Evolutionary conservation across 1,284 basidiomycete genomes (phyloP).

Genomic region (Cutaneotrichosporon cavernicola): DNA sequence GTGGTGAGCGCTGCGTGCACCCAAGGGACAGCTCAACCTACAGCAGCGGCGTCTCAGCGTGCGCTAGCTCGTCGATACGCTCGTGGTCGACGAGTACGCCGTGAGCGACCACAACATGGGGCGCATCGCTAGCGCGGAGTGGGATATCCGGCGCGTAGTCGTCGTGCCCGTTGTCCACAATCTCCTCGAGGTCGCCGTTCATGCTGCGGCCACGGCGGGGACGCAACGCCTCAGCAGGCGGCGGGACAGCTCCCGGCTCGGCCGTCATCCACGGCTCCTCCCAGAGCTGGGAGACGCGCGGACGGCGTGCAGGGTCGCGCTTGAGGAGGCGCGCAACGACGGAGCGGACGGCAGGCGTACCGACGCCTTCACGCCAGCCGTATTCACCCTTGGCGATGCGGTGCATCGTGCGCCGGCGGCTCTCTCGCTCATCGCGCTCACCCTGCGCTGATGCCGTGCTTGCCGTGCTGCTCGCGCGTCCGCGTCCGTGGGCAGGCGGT

Average conservation of each 20-base stretch:
- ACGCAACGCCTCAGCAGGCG: slow-evolving; percentile 18
- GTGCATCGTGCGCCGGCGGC: slow-evolving; percentile 56
- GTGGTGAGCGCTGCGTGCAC: background rate
- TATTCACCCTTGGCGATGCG: slow-evolving; percentile 76
- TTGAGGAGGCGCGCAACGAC: slow-evolving; percentile 66
- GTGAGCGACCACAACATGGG: slow-evolving; percentile 20
- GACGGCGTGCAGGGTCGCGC: slow-evolving; percentile 65
- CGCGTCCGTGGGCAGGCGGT: slow-evolving; percentile 21
- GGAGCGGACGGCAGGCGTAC: slow-evolving; percentile 38
- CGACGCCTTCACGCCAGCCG: slow-evolving; percentile 59
- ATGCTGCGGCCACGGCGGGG: slow-evolving; percentile 1
- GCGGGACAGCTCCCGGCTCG: slow-evolving; percentile 36
- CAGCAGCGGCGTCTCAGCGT: slow-evolving; percentile 10
- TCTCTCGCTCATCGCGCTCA: slow-evolving; percentile 15
- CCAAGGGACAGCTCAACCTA: background rate
- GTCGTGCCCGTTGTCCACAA: background rate
- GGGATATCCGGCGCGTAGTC: slow-evolving; percentile 3
- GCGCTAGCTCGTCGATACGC: slow-evolving; percentile 23
- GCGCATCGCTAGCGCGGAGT: slow-evolving; percentile 20
- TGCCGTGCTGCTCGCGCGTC: slow-evolving; percentile 26
- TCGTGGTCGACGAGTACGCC: slow-evolving; percentile 25
- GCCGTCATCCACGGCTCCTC: slow-evolving; percentile 63
- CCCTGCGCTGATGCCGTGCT: slow-evolving; percentile 3
- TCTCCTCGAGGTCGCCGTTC: background rate
- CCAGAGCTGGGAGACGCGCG: slow-evolving; percentile 65